Conservation (phyloP, 371 early-diverging fungal genomes). For the Polyrhizophydium stewartii region DNA sequence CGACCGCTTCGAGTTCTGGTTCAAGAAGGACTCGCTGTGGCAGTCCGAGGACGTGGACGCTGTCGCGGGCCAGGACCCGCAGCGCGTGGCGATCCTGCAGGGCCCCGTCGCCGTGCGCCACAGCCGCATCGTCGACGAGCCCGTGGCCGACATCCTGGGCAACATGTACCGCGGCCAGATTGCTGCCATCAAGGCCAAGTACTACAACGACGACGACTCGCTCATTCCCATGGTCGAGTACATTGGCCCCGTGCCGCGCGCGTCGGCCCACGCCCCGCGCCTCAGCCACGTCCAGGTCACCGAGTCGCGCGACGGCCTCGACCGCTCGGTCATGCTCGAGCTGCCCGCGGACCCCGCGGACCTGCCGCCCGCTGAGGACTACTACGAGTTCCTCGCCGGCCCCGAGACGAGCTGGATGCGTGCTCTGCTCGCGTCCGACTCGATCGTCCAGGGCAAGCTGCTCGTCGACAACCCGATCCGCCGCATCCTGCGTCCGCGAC, state of each 20-base stretch:
- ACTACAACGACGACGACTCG: conserved; percentile 64
- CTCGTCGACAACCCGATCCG: conserved; percentile 73
- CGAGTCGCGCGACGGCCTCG: conserved; percentile 27
- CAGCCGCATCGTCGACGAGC: conserved; percentile 75
- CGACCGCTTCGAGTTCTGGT: conserved; percentile 89
- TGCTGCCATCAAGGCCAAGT: conserved; percentile 66
- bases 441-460: conserved; percentile 70
- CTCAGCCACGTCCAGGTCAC: conserved; percentile 24
- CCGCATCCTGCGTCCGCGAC: conserved; percentile 78
- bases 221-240: conserved; percentile 81
- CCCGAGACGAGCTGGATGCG: conserved; percentile 76
- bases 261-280: conserved; percentile 13
- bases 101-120: conserved; percentile 89
- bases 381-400: conserved; percentile 75
- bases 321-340: conserved; percentile 45
- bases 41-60: conserved; percentile 91
- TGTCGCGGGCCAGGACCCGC: conserved; percentile 85
- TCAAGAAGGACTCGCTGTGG: conserved; percentile 97
- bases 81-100: conserved; percentile 91
- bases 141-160: conserved; percentile 86
- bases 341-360: conserved; percentile 48
- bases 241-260: conserved; percentile 61
- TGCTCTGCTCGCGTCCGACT: conserved; percentile 76
- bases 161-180: conserved; percentile 84
- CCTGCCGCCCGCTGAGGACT: conserved; percentile 65